A percentile compares a stretch with the other conserved stretches of the same genome.
Evolutionary conservation across 176 grass and related monocot genomes (phyloP).

Genomic region (Carex myosuroides): DNA sequence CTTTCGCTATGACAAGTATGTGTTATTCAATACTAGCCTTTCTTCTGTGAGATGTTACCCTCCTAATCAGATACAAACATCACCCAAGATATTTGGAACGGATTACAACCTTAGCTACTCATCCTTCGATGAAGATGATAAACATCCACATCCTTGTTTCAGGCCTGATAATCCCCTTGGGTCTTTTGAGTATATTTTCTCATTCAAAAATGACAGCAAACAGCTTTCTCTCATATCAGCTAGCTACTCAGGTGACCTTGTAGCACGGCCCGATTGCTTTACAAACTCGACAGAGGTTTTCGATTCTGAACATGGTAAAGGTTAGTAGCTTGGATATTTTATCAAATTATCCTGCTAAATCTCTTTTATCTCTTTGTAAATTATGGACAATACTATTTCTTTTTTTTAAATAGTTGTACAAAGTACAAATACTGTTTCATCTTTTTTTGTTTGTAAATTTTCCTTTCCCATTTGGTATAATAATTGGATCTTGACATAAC

Average conservation of each 20-base stretch:
- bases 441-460: neutral
- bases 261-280: neutral
- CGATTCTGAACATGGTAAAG: neutral
- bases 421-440: too few species aligned
- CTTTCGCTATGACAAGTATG: rapidly evolving
- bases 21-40: neutral
- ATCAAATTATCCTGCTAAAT: neutral
- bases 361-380: neutral
- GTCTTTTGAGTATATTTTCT: neutral
- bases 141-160: too few species aligned
- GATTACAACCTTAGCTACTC: neutral
- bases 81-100: neutral
- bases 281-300: neutral
- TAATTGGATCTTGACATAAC: neutral
- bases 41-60: neutral
- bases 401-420: neutral
- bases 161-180: neutral
- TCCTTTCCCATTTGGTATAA: neutral
- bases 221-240: neutral
- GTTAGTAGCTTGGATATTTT: neutral
- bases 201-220: neutral
- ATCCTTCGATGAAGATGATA: neutral
- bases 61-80: neutral
- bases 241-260: neutral
- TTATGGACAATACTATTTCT: neutral